Conservation (phyloP, 371 early-diverging fungal species). For the Mortierella sp. region DNA sequence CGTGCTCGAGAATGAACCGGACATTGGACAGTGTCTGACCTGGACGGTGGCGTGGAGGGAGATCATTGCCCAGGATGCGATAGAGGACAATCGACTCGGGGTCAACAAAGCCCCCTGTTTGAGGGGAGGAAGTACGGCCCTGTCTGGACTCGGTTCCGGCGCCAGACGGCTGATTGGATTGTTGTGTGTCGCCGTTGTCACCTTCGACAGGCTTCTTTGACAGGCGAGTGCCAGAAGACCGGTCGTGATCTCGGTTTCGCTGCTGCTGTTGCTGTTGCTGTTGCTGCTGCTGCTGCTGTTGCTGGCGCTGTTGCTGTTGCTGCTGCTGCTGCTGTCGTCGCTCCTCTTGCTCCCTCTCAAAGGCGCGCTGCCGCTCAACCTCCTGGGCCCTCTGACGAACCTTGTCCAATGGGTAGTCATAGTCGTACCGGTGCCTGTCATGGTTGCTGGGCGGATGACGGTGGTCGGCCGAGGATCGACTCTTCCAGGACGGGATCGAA, state of each 20-base stretch:
- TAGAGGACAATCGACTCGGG: constrained; percentile 69
- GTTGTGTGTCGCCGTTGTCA: background rate
- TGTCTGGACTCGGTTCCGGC: background rate
- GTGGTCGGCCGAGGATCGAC: constrained; percentile 14
- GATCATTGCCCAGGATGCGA: constrained; percentile 78
- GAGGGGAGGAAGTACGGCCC: background rate
- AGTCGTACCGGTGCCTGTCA: constrained; percentile 45
- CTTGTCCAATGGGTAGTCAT: constrained; percentile 44
- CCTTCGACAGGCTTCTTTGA: background rate
- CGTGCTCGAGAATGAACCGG: constrained; percentile 74
- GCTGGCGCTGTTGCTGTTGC: constrained; percentile 1
- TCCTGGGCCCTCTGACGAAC: constrained; percentile 40
- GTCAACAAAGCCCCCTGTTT: constrained; percentile 6
- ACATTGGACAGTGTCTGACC: constrained; percentile 75
- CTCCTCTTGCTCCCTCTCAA: constrained; percentile 21
- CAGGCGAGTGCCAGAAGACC: constrained; percentile 4
- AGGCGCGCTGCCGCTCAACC: constrained; percentile 35
- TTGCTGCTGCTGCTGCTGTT: constrained; percentile 2
- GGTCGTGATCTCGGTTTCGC: constrained; percentile 1
- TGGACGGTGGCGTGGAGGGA: constrained; percentile 76
- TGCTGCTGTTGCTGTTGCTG: constrained; percentile 1
- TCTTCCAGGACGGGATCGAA: constrained; percentile 25
- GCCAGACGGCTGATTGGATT: background rate
- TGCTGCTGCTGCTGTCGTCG: constrained; percentile 1
- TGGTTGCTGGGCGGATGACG: constrained; percentile 31